These are phyloP conservation scores for Coemansia sp. DNA, from an alignment of 192 early-diverging fungal species.

Conservation along the genomic window DNA sequence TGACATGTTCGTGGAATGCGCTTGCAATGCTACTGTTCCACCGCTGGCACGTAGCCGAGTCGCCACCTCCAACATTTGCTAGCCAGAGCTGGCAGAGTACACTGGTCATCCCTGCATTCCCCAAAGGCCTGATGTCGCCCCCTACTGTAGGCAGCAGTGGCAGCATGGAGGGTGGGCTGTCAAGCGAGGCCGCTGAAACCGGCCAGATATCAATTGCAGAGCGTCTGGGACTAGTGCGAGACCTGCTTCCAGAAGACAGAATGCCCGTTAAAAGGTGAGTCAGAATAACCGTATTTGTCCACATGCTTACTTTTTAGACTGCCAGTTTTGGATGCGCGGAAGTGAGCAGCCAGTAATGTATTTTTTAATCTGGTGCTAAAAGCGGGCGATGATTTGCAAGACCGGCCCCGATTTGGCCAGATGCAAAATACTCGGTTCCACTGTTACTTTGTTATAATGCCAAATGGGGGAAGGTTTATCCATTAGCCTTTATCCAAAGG, in stretches of 20 bases:
- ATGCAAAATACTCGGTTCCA: too few relatives aligned
- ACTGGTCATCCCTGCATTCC: conserved; percentile 21
- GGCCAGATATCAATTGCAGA: conserved; percentile 19
- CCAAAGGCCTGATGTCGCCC: conserved; percentile 1
- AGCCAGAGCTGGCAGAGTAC: conserved; percentile 33
- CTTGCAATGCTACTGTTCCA: conserved; percentile 40
- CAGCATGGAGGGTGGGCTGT: neutral
- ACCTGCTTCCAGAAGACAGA: conserved; percentile 31
- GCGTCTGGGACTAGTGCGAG: conserved; percentile 25
- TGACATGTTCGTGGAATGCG: conserved; percentile 49
- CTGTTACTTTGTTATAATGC: too few relatives aligned
- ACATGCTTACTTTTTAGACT: neutral
- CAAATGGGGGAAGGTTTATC: too few relatives aligned
- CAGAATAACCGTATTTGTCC: neutral
- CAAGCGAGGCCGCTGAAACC: conserved; percentile 12
- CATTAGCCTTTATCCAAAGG: too few relatives aligned
- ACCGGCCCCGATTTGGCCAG: too few relatives aligned
- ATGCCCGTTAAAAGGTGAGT: conserved; percentile 44
- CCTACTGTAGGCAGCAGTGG: neutral
- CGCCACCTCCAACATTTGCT: conserved; percentile 32
- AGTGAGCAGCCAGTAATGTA: conserved; percentile 6
- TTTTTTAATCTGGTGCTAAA: neutral
- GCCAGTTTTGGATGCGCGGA: neutral
- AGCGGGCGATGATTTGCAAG: too few relatives aligned
- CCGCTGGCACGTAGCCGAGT: conserved; percentile 42